These are phyloP conservation scores for Elsinoe arachidis DNA, from an alignment of 2,329 filamentous ascomycete species.

Conservation along the genomic window DNA sequence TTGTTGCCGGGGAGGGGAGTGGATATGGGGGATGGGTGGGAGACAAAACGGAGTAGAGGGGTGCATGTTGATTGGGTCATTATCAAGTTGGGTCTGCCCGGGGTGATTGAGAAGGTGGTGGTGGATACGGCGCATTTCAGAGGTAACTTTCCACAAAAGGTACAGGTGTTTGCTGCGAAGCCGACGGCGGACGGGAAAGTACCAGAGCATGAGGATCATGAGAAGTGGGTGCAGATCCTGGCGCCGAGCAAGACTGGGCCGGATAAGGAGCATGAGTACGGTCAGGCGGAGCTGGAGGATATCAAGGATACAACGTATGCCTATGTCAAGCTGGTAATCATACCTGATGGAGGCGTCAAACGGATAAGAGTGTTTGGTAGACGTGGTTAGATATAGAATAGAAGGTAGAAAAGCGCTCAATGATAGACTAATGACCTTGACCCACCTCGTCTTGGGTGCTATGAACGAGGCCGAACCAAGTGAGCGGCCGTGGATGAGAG, in stretches of 20 bases:
- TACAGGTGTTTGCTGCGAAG: constrained; percentile 55
- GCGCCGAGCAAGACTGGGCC: constrained; percentile 60
- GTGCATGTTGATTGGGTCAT: constrained; percentile 77
- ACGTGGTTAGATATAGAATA: constrained; percentile 26
- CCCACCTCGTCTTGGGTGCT: no score
- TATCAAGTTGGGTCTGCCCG: constrained; percentile 60
- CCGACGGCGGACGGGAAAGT: constrained; percentile 46
- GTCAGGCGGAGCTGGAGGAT: constrained; percentile 28
- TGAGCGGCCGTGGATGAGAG: no score
- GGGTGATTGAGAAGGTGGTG: constrained; percentile 56
- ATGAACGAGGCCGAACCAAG: no score
- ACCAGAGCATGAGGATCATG: constrained; percentile 47
- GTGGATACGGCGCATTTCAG: constrained; percentile 77
- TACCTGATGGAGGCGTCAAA: constrained; percentile 90
- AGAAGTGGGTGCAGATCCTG: constrained; percentile 58
- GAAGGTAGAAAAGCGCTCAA: no score
- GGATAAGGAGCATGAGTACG: constrained; percentile 63
- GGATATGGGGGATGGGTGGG: constrained; percentile 86
- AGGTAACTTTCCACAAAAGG: constrained; percentile 74
- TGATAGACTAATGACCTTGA: no score
- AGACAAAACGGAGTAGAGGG: constrained; percentile 65
- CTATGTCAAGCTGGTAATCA: constrained; percentile 84
- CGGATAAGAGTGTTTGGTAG: constrained; percentile 68
- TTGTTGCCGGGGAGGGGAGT: constrained; percentile 69
- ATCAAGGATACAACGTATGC: constrained; percentile 56